A percentile compares a stretch with the other conserved stretches of the same genome.
Evolutionary conservation across 2,329 filamentous ascomycete species (phyloP).

Genomic region (Grosmannia penicillata): DNA sequence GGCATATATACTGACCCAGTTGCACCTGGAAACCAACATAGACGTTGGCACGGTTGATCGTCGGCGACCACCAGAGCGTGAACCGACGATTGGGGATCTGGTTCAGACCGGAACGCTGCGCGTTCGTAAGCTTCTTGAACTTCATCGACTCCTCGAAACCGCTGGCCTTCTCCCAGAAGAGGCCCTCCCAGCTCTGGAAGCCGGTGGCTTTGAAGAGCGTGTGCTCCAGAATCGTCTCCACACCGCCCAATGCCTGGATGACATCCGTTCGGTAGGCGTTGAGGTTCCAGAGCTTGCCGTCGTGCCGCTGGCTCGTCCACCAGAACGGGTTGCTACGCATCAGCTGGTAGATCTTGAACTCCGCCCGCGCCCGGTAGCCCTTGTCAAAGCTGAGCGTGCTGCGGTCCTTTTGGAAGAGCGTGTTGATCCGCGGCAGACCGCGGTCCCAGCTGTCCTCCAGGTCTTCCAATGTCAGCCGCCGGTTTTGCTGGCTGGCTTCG

Average conservation of each 20-base stretch:
- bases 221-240: slow-evolving; percentile 95
- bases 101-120: slow-evolving; percentile 78
- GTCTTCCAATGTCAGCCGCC: slow-evolving; percentile 85
- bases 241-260: slow-evolving; percentile 89
- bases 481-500: slow-evolving; percentile 94
- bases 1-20: slow-evolving; percentile 24
- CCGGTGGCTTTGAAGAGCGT: slow-evolving; percentile 94
- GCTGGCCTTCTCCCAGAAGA: slow-evolving; percentile 69
- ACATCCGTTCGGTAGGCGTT: slow-evolving; percentile 85
- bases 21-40: slow-evolving; percentile 99
- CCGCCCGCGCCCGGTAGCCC: slow-evolving; percentile 84
- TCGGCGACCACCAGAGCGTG: slow-evolving; percentile 90
- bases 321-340: slow-evolving; percentile 99
- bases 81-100: slow-evolving; percentile 98
- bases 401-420: slow-evolving; percentile 94
- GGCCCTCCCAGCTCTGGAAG: slow-evolving; percentile 91
- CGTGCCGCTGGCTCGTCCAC: slow-evolving; percentile 97
- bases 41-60: slow-evolving; percentile 89
- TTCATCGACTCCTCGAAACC: slow-evolving; percentile 64
- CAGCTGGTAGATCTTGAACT: slow-evolving; percentile 96
- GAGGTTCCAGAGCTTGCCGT: slow-evolving; percentile 94
- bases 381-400: slow-evolving; percentile 97
- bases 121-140: slow-evolving; percentile 97
- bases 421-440: slow-evolving; percentile 94
- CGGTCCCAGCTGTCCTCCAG: slow-evolving; percentile 98